phyloP scores from a whole-genome alignment of 305 asterid genomes.

The Solanum hybrid region DNA sequence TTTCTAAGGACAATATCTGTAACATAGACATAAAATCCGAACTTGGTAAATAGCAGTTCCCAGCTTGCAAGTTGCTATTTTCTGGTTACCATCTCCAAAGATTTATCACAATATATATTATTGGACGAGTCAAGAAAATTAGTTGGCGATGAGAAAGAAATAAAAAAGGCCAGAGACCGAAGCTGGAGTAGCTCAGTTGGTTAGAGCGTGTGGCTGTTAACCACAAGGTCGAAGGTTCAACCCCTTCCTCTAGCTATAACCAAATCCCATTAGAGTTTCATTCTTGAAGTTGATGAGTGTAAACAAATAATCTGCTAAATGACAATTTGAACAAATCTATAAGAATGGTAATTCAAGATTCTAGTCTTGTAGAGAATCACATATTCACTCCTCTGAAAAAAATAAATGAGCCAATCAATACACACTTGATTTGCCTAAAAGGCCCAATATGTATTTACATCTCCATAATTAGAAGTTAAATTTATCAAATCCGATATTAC shows the following conservation, averaged over 20 bases:
- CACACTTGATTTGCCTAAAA: background rate
- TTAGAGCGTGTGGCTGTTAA: background rate
- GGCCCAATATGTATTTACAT: background rate
- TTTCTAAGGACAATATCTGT: background rate
- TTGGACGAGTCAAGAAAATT: background rate
- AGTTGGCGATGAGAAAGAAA: background rate
- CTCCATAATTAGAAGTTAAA: background rate
- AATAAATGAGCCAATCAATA: background rate
- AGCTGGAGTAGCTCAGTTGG: background rate
- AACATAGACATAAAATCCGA: background rate
- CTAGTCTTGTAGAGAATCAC: background rate
- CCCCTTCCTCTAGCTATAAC: conserved; percentile 40
- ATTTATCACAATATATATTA: background rate
- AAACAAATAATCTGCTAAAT: background rate
- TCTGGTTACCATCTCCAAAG: background rate
- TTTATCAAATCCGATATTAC: background rate
- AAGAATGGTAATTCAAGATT: background rate
- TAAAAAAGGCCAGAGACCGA: background rate
- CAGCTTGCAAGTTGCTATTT: background rate
- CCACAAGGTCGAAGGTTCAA: conserved; percentile 42
- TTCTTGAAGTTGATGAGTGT: background rate
- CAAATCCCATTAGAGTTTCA: background rate
- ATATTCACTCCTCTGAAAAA: background rate
- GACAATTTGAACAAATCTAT: background rate
- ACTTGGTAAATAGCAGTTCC: background rate